These are phyloP conservation scores for Knufia petricola DNA, from an alignment of 2,329 filamentous ascomycete genomes.

Conservation along the genomic window DNA sequence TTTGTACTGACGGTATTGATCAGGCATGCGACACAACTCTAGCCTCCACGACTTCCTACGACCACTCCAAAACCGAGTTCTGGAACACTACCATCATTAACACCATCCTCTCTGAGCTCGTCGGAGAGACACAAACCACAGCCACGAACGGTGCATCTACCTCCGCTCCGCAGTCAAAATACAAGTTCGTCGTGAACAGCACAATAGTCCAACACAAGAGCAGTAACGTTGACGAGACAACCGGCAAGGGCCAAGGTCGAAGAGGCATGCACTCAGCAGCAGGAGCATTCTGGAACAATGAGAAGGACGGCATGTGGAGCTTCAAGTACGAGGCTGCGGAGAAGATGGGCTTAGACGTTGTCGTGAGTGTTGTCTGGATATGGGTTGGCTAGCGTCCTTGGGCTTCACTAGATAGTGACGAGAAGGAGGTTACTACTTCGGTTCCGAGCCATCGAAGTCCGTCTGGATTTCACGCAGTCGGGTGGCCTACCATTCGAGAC, in stretches of 20 bases:
- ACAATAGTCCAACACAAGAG: slow-evolving; percentile 90
- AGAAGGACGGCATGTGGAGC: slow-evolving; percentile 45
- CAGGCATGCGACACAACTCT: slow-evolving; percentile 79
- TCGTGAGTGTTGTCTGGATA: slow-evolving; percentile 42
- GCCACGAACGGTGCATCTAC: slow-evolving; percentile 26
- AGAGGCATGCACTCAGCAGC: slow-evolving; percentile 55
- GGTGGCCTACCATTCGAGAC: too few relatives aligned
- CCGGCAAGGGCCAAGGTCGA: slow-evolving; percentile 54
- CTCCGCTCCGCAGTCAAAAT: slow-evolving; percentile 43
- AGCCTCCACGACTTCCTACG: slow-evolving; percentile 66
- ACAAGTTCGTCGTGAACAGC: slow-evolving; percentile 95
- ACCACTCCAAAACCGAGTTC: slow-evolving; percentile 70
- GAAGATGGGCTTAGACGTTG: slow-evolving; percentile 39
- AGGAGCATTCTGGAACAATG: slow-evolving; percentile 43
- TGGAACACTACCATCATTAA: slow-evolving; percentile 96
- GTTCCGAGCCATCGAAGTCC: too few relatives aligned
- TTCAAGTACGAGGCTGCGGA: slow-evolving; percentile 41
- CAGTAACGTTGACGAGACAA: slow-evolving; percentile 44
- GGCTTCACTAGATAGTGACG: too few relatives aligned
- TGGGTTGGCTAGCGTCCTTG: slow-evolving; percentile 21
- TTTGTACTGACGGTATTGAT: slow-evolving; percentile 8
- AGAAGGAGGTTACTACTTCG: too few relatives aligned
- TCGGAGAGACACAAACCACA: slow-evolving; percentile 32
- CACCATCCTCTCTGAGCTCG: slow-evolving; percentile 35
- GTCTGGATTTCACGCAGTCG: too few relatives aligned